These are phyloP conservation scores for Backusella parvicylindrica DNA, from an alignment of 192 early-diverging fungal species.

Conservation along the genomic window DNA sequence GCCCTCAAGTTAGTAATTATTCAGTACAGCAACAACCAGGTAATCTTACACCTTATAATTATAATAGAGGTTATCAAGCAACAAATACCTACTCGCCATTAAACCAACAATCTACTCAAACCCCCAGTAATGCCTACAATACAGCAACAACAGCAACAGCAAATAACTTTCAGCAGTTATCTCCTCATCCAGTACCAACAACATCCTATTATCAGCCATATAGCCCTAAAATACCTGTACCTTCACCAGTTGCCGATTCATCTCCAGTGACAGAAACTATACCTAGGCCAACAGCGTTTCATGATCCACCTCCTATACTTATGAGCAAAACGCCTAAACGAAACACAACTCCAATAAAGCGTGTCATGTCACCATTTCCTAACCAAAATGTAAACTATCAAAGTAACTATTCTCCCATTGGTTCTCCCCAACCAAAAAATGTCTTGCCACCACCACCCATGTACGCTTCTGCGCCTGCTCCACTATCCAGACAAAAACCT, in stretches of 20 bases:
- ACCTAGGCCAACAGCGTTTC: constrained; percentile 38
- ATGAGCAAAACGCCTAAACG: neutral
- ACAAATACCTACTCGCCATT: constrained; percentile 13
- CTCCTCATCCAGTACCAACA: neutral
- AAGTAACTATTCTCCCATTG: neutral
- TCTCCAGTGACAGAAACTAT: neutral
- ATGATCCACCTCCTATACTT: constrained; percentile 45
- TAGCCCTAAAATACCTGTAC: neutral
- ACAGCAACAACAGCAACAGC: neutral
- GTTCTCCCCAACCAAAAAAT: neutral
- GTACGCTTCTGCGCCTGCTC: neutral
- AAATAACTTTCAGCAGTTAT: neutral
- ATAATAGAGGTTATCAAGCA: neutral
- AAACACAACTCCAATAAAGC: neutral
- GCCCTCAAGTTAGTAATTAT: neutral
- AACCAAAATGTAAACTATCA: neutral
- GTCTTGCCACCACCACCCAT: neutral
- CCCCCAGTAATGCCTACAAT: constrained; percentile 1
- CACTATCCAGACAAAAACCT: neutral
- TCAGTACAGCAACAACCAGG: neutral
- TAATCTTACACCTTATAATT: neutral
- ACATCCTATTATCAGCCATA: neutral
- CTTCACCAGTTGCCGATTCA: constrained; percentile 2
- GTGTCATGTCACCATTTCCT: neutral
- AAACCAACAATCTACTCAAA: neutral